phyloP scores from a whole-genome alignment of 2,329 filamentous ascomycete species.

The Penicillium thymicola region DNA sequence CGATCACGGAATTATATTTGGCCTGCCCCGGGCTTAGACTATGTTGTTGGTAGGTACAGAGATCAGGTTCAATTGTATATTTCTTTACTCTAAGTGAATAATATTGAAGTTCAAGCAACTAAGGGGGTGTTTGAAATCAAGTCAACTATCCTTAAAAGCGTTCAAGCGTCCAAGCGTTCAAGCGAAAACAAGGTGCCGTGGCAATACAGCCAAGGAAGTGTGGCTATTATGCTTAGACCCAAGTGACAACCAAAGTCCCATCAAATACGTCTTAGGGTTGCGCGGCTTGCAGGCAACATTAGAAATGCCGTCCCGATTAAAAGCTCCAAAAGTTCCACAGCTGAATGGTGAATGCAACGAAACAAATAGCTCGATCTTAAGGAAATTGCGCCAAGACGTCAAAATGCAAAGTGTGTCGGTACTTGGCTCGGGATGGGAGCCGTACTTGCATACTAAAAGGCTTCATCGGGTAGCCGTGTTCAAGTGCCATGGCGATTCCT shows the following conservation, averaged over 20 bases:
- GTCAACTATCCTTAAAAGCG: not conserved
- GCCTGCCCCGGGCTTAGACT: not conserved
- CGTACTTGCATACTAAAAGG: not conserved
- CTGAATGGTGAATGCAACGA: not conserved
- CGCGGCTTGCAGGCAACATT: not conserved
- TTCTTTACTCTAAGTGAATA: not conserved
- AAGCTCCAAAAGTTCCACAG: too few relatives aligned
- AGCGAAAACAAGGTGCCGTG: not conserved
- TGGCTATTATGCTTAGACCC: not conserved
- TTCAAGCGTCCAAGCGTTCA: not conserved
- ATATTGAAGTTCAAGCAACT: not conserved
- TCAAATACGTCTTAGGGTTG: not conserved
- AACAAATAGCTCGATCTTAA: not conserved
- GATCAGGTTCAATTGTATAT: not conserved
- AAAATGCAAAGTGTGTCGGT: slow-evolving; percentile 7
- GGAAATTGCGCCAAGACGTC: slow-evolving; percentile 3
- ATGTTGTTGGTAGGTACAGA: not conserved
- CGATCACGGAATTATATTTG: not conserved
- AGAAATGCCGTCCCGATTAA: not conserved
- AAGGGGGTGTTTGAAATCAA: not conserved
- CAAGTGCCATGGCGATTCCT: slow-evolving; percentile 16
- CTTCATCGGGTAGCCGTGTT: slow-evolving; percentile 18
- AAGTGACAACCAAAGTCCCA: not conserved
- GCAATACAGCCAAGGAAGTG: not conserved
- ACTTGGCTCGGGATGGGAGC: slow-evolving; percentile 12